Evolutionary conservation across 2,329 filamentous ascomycete species (phyloP), one percentile per base, ranked within the genome.

Genomic region (Tolypocladium ophioglossoides): DNA sequence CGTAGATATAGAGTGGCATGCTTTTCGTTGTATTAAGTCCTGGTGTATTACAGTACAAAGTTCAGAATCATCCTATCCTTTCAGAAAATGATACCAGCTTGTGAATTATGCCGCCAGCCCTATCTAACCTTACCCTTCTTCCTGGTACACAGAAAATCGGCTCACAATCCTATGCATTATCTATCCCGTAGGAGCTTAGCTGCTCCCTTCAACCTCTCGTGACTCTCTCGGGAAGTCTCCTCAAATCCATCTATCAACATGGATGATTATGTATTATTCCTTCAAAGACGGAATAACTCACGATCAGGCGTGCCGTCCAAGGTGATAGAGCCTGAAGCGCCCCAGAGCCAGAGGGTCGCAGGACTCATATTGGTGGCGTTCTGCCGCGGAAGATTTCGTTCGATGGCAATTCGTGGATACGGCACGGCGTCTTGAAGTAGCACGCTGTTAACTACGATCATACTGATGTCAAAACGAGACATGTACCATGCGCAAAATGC

Each of bases 331-430:
- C 58, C 37, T 5, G 58, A 57, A 18, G 57, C 59, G 1, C 59
- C 58, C 57, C 55, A 59, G 1, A 59, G 54, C 59, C 57, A 61
- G 10, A 61, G 57, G 2, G 55, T 61, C 16, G 58, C 57, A 20
- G 55, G 52, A 34, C 58, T 61, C 18, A 8, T 55, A 12, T 54
- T 52, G n/a, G n/a, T 40, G 0, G 18, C 35, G n/a, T 50, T 56
- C 12, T 56, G 58, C 22, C 44, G 57, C 22, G 57, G 56, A 12
- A 59, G 54, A 30, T 59, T 52, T 39, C 35, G 44, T 20, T 54
- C 50, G 27, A 61, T 57, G 30, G 49, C 9, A 4, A 61, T 54
- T 1, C 56, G 55, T 10, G 58, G 58, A 44, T 56, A 59, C 5
- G 55, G 48, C 14, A 16, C 24, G 1, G 50, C 12, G 32, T 38